These are phyloP conservation scores for Physcomitrium patens DNA, from an alignment of 225 moss, liverwort and hornwort genomes.

Conservation along the genomic window DNA sequence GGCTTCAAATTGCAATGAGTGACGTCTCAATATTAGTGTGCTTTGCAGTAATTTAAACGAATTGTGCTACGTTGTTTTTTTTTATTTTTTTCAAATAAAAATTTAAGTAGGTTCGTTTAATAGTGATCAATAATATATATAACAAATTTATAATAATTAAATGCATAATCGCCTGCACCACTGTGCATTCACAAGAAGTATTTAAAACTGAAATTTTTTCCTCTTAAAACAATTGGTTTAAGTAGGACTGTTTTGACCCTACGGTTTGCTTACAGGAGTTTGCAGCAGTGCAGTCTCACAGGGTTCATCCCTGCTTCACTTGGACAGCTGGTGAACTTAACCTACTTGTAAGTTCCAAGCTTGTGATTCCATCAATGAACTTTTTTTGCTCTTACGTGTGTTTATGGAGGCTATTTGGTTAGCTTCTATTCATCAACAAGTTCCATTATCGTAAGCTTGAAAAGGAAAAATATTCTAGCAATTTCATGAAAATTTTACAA, in stretches of 20 bases:
- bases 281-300: conserved; percentile 45
- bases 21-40: background rate
- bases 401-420: background rate
- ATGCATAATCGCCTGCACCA: too few relatives aligned
- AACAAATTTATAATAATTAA: too few relatives aligned
- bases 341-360: conserved; percentile 41
- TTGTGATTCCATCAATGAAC: background rate
- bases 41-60: background rate
- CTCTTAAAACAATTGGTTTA: background rate
- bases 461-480: background rate
- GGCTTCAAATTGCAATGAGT: background rate
- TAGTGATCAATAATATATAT: too few relatives aligned
- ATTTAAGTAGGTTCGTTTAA: too few relatives aligned
- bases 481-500: background rate
- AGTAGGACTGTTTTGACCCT: background rate
- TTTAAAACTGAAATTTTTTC: background rate
- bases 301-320: conserved; percentile 43
- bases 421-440: too few relatives aligned
- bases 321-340: conserved; percentile 36
- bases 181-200: background rate
- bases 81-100: background rate
- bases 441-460: background rate
- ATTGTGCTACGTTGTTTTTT: background rate
- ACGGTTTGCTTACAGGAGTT: conserved; percentile 43
- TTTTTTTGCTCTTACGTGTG: background rate